A percentile compares a stretch with the other conserved stretches of the same genome.
These are phyloP conservation scores for Rhododendron ferrugineum DNA, from an alignment of 148 eudicot species.

Conservation along the genomic window DNA sequence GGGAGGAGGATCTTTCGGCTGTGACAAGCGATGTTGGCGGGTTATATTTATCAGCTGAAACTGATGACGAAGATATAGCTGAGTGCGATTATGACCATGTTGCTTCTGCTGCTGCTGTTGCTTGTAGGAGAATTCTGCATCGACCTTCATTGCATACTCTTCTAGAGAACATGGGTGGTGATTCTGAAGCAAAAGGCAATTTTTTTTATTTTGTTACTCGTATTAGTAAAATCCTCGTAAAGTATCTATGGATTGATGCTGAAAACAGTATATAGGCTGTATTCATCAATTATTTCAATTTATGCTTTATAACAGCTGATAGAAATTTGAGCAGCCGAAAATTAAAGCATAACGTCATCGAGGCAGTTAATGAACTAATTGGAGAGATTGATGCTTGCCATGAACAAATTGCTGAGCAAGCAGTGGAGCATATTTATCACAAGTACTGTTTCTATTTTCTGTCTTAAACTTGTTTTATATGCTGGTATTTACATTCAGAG, in stretches of 20 bases:
- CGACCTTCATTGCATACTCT: constrained; percentile 95
- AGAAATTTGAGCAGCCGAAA: constrained; percentile 58
- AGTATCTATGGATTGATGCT: background rate
- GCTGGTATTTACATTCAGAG: background rate
- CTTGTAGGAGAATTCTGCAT: constrained; percentile 70
- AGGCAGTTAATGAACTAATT: constrained; percentile 90
- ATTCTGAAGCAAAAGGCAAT: constrained; percentile 91
- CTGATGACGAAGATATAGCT: constrained; percentile 66
- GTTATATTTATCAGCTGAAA: constrained; percentile 50
- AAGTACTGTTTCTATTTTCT: constrained; percentile 39
- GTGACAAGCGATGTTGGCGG: constrained; percentile 75
- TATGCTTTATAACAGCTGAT: constrained; percentile 36
- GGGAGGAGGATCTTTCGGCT: constrained; percentile 88
- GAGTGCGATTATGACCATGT: constrained; percentile 43
- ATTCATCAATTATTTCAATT: background rate
- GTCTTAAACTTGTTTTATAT: background rate
- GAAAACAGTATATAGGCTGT: background rate
- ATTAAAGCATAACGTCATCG: constrained; percentile 90
- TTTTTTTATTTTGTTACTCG: constrained; percentile 21
- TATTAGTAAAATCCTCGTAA: background rate
- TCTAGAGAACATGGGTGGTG: constrained; percentile 68
- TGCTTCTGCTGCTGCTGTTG: constrained; percentile 88
- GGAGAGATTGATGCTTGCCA: constrained; percentile 88
- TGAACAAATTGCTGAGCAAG: constrained; percentile 96
- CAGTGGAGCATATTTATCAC: constrained; percentile 95